Percentiles rank a stretch among this genome's conserved stretches.
Evolutionary conservation across 2,329 filamentous ascomycete genomes (phyloP).

Genomic region (Trichoderma endophyticum): DNA sequence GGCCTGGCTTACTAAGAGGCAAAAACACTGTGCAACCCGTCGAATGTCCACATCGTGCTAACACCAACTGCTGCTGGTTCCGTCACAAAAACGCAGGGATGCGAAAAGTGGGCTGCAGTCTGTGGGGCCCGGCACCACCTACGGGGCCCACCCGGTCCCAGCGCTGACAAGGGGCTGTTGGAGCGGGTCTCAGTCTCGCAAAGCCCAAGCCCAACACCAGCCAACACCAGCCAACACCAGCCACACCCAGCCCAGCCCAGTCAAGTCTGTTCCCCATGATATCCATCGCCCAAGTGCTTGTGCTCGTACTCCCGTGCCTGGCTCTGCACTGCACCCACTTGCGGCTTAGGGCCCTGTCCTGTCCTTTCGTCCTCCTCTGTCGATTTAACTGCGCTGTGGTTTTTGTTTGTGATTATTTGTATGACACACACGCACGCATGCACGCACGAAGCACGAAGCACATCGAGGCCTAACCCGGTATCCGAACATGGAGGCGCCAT

Average conservation of each 20-base stretch:
- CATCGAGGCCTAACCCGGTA: neutral
- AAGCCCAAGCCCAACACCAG: constrained; percentile 7
- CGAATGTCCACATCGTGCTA: neutral
- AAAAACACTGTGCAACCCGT: no score
- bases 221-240: neutral
- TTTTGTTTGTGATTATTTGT: neutral
- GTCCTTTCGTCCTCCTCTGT: neutral
- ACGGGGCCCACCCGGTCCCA: neutral
- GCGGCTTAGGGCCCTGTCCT: neutral
- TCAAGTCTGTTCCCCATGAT: constrained; percentile 1
- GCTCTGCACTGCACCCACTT: neutral
- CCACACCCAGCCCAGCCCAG: neutral
- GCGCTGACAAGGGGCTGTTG: neutral
- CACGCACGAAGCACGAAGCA: neutral
- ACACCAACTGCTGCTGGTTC: neutral
- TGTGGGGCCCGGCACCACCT: neutral
- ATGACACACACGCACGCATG: no score
- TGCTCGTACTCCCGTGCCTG: neutral
- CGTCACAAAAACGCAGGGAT: neutral
- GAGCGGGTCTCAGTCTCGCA: neutral
- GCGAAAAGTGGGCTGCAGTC: neutral
- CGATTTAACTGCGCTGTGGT: neutral
- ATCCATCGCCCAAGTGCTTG: neutral
- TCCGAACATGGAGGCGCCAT: neutral
- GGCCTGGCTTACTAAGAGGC: neutral